phyloP scores from a whole-genome alignment of 139 green algal genomes.

The Eudorina sp. region DNA sequence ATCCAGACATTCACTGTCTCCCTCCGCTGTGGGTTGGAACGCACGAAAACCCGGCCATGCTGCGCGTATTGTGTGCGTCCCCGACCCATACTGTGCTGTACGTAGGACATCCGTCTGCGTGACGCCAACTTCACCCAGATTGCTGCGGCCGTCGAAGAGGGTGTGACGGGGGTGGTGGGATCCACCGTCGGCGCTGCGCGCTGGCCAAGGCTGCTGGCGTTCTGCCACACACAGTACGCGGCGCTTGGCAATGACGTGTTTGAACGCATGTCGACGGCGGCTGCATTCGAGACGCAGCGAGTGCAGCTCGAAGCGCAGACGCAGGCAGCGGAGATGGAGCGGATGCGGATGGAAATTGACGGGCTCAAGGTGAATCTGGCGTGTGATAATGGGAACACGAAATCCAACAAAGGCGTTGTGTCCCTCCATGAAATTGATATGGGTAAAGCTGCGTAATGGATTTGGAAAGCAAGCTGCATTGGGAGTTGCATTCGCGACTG shows the following conservation, averaged over 20 bases:
- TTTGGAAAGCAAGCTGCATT: too few relatives aligned
- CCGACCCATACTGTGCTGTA: too few relatives aligned
- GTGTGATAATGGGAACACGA: not conserved
- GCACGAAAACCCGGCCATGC: too few relatives aligned
- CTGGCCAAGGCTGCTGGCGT: constrained; percentile 34
- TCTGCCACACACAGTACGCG: constrained; percentile 39
- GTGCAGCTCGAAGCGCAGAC: not conserved
- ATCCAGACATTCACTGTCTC: too few relatives aligned
- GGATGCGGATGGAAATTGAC: constrained; percentile 9
- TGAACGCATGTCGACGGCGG: constrained; percentile 3
- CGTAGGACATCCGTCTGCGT: not conserved
- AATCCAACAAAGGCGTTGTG: not conserved
- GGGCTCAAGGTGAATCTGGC: constrained; percentile 20
- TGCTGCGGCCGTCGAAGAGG: not conserved
- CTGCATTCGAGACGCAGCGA: constrained; percentile 9
- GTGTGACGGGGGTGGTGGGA: constrained; percentile 10
- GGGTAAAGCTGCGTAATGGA: not conserved
- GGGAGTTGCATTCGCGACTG: not conserved
- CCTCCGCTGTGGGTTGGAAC: too few relatives aligned
- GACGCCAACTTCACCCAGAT: not conserved
- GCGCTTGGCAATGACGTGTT: constrained; percentile 13
- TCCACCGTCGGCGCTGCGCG: constrained; percentile 10
- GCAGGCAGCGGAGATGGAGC: constrained; percentile 11
- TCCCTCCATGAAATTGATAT: not conserved
- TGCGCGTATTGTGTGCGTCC: too few relatives aligned